Evolutionary conservation across 306 rosid genomes (phyloP).

Genomic region (Glycine tomentella): DNA sequence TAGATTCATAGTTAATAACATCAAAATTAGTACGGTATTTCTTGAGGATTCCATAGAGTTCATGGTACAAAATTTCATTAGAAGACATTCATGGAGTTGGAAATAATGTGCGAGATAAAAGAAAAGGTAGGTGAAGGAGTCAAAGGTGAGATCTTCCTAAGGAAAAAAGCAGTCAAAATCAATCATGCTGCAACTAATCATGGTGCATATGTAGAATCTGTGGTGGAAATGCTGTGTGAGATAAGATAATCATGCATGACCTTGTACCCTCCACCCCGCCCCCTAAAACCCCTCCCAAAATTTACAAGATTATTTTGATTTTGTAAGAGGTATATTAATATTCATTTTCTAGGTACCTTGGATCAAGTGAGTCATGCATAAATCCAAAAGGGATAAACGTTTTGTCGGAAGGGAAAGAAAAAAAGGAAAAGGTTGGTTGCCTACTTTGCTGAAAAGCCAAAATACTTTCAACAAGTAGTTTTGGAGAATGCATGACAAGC

Average conservation of each 20-base stretch:
- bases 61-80: conserved; percentile 26
- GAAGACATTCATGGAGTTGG: conserved; percentile 36
- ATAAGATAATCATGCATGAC: conserved; percentile 52
- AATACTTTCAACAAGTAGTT: conserved; percentile 53
- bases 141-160: conserved; percentile 61
- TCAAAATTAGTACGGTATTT: background rate
- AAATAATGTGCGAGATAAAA: conserved; percentile 38
- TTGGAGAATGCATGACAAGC: conserved; percentile 40
- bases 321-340: conserved; percentile 14
- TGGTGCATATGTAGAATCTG: conserved; percentile 62
- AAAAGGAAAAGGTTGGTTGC: conserved; percentile 56
- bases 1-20: conserved; percentile 21
- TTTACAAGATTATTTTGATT: conserved; percentile 3
- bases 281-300: background rate
- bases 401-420: conserved; percentile 52
- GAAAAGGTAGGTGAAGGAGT: conserved; percentile 49
- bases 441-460: conserved; percentile 65
- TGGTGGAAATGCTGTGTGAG: conserved; percentile 56
- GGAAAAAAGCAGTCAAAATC: conserved; percentile 73
- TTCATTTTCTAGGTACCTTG: conserved; percentile 50
- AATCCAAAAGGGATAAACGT: conserved; percentile 62
- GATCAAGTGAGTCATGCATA: conserved; percentile 69
- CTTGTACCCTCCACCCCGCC: conserved; percentile 1
- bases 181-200: conserved; percentile 76
- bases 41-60: background rate